Conservation (phyloP, 306 rosid species). For the Cyclanthera cordifolia region DNA sequence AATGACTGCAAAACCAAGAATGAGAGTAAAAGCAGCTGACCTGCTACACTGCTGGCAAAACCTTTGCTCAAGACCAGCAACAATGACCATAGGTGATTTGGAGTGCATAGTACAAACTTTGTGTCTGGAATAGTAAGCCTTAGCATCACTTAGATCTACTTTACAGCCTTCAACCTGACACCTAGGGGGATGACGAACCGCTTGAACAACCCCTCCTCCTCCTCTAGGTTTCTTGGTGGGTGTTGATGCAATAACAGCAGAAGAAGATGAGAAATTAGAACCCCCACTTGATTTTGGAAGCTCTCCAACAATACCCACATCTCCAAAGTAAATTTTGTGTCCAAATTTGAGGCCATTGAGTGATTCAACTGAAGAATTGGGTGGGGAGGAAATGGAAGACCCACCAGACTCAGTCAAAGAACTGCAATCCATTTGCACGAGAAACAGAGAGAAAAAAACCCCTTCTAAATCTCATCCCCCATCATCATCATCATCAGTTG, state of each 20-base stretch:
- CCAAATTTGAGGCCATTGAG: conserved; percentile 71
- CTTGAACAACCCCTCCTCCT: conserved; percentile 19
- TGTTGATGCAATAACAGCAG: conserved; percentile 8
- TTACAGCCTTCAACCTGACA: conserved; percentile 90
- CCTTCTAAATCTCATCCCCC: conserved; percentile 31
- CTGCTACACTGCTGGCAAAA: conserved; percentile 99
- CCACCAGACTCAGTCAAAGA: conserved; percentile 40
- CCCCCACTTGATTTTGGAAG: conserved; percentile 20
- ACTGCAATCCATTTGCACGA: conserved; percentile 40
- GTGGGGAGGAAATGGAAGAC: conserved; percentile 36
- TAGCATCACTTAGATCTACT: conserved; percentile 74
- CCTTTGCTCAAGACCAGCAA: conserved; percentile 67
- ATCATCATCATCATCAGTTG: too few species aligned
- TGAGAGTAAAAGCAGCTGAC: conserved; percentile 9
- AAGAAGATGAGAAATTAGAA: conserved; percentile 7
- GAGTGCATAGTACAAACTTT: conserved; percentile 84
- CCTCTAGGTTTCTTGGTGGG: conserved; percentile 29
- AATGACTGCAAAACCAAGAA: too few species aligned
- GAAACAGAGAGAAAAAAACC: not conserved
- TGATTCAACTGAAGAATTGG: conserved; percentile 44
- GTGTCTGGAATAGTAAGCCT: conserved; percentile 85
- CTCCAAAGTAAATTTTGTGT: conserved; percentile 64
- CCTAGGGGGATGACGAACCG: conserved; percentile 58
- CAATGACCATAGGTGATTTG: conserved; percentile 63
- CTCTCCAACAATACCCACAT: conserved; percentile 30